Evolutionary conservation across 495 filamentous ascomycete genomes (phyloP).

Genomic region (Penicillium verhagenii): DNA sequence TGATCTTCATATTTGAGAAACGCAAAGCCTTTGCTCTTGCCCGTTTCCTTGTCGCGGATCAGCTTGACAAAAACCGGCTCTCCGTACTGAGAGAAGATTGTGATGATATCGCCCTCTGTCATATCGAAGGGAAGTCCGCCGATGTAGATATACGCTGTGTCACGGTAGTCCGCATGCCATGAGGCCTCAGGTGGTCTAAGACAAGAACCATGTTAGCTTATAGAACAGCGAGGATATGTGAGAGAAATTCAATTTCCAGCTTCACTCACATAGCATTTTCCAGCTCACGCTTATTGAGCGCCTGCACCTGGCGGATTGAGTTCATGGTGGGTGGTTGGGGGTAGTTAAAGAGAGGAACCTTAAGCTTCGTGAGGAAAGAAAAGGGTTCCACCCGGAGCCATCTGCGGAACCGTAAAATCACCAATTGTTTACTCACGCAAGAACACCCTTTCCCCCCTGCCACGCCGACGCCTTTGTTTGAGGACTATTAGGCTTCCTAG

Average conservation of each 20-base stretch:
- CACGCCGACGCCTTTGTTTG: slow-evolving; percentile 7
- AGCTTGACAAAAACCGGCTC: slow-evolving; percentile 91
- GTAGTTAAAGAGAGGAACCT: slow-evolving; percentile 10
- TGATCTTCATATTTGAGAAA: slow-evolving; percentile 99
- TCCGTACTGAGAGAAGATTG: slow-evolving; percentile 96
- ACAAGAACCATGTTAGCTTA: slow-evolving; percentile 13
- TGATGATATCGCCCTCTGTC: slow-evolving; percentile 91
- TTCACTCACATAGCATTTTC: slow-evolving; percentile 70
- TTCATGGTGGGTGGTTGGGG: slow-evolving; percentile 62
- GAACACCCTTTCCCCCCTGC: slow-evolving; percentile 15
- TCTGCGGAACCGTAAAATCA: slow-evolving; percentile 32
- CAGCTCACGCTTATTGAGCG: slow-evolving; percentile 93
- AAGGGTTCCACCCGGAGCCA: slow-evolving; percentile 25
- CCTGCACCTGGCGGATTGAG: slow-evolving; percentile 83
- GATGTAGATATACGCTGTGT: slow-evolving; percentile 95
- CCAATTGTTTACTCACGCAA: slow-evolving; percentile 29
- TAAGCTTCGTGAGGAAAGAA: slow-evolving; percentile 11
- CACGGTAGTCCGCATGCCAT: slow-evolving; percentile 96
- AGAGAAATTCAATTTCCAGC: not conserved
- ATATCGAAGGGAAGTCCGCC: slow-evolving; percentile 93
- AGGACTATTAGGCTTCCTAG: not conserved
- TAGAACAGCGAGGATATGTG: slow-evolving; percentile 2
- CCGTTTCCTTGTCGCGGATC: slow-evolving; percentile 90
- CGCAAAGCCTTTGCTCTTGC: slow-evolving; percentile 88
- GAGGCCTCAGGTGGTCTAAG: slow-evolving; percentile 76